Base-by-base conservation (phyloP, 2,329 filamentous ascomycete genomes). In the Colletotrichum noveboracense region DNA sequence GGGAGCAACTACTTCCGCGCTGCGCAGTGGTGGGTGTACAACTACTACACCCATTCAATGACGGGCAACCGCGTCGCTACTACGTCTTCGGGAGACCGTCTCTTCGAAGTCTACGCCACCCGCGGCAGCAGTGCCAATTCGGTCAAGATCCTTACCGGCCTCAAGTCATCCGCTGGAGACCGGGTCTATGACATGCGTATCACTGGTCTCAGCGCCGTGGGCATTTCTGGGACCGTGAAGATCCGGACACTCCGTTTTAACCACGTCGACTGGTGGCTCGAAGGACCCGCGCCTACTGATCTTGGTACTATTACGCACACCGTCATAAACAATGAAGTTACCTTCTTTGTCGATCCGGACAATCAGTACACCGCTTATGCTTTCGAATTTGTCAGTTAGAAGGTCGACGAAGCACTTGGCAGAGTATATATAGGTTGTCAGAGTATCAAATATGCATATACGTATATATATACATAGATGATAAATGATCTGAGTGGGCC, bases 401-500 rank as follows among this genome's bases (percentile, higher is more conserved):
- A 10, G 43, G 12, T 3, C 43, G 21, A 1, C 43, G 7, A 0
- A 21, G 10, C 10, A 13, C 2, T 52, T 7, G 4, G 10, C 6
- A 24, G 6, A 1, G 43, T 21, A 1, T 5, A 7, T 4, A 13
- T 52, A 21, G n/a, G n/a, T 52, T 21, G n/a, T 21, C 1, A 2
- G 0, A 52, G 6, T 52, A 21, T 13, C n/a, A 12, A 21, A 7
- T 21, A 48, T n/a, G 18, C 18, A 48, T 7, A 21, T 1, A 38
- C 3, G 1, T 16, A 3, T 4, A 34, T 13, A 3, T 9, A 34
- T 24, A 24, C 4, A 24, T 38, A 1, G 32, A 43, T 6, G 16
- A 43, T 43, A 6, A 2, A 6, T 4, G 0, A 0, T 43, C 0
- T n/a, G 1, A 10, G 8, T n/a, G 9, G 8, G 38, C 5, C 38